phyloP scores from a whole-genome alignment of 768 basidiomycete genomes.

The Pulveroboletus ravenelii region DNA sequence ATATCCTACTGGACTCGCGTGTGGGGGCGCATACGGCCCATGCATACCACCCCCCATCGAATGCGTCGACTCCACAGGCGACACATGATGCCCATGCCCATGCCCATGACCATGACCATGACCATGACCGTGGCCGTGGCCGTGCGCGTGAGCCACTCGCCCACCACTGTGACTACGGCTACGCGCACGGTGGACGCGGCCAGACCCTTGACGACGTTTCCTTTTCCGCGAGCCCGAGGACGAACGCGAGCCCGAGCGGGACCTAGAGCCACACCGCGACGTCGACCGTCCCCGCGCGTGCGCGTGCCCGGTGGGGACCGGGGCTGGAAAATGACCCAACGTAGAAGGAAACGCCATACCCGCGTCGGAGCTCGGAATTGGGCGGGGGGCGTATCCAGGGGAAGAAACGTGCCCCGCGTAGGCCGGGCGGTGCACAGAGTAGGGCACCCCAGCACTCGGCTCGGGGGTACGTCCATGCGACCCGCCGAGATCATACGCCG shows the following conservation, averaged over 20 bases:
- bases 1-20: not conserved
- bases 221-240: conserved; percentile 1
- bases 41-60: not conserved
- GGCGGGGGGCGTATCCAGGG: not conserved
- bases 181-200: not conserved
- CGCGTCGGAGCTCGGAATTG: not conserved
- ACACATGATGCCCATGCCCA: no score
- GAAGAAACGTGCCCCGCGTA: not conserved
- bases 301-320: not conserved
- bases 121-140: not conserved
- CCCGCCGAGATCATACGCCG: not conserved
- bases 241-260: not conserved
- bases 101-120: not conserved
- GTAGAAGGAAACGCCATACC: not conserved
- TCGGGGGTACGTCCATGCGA: not conserved
- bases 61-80: no score
- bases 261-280: not conserved
- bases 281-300: not conserved
- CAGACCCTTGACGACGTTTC: not conserved
- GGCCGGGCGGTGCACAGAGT: not conserved
- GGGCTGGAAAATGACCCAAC: not conserved
- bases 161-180: not conserved
- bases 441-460: no score
- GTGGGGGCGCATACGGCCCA: conserved; percentile 1
- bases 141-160: not conserved